Evolutionary conservation across 352 stramenopile species (phyloP), one percentile per base, ranked within the genome.

Genomic region (Globisporangium megalacanthum): DNA sequence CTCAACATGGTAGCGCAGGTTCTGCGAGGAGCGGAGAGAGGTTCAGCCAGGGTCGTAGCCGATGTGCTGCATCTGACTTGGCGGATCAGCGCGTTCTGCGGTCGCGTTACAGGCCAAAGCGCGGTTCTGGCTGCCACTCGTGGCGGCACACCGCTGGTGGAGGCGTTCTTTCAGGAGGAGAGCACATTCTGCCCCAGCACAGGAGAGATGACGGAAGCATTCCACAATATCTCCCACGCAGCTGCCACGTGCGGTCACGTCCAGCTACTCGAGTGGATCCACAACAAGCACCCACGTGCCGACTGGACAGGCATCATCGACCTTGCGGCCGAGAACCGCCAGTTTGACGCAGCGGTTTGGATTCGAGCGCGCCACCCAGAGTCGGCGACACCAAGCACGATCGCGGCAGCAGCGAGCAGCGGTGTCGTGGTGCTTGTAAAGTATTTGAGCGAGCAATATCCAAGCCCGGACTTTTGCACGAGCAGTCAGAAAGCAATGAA

Each of bases 221-320:
- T 58, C 39, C 36, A 3, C 7, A 7, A 19, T 36, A 76, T 78
- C n/a, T 83, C 89, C 60, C 62, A 79, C 39, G 69, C 70, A 49
- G 78, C 76, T 3, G 78, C 81, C 31, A 64, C 63, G 3, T 60
- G 71, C 20, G 76, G 76, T 0, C 75, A 84, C 49, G 52, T 89
- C 41, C 25, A 72, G 2, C 68, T 86, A 29, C 72, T 91, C 1
- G 47, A 62, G 22, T 89, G 69, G 64, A 55, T 89, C 6, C 78
- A 88, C 42, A 52, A 61, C 13, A 69, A 87, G 42, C 60, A 79
- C 17, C 52, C 41, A 1, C 69, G 81, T 45, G 75, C 69, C 13
- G 82, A 70, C 45, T 75, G 76, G 9, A 81, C 61, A 6, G 54
- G 65, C 10, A 75, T 75, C 4, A 87, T 89, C 56, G 73, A 87